Conservation (phyloP, 192 early-diverging fungal genomes). For the Coemansia aciculifera region DNA sequence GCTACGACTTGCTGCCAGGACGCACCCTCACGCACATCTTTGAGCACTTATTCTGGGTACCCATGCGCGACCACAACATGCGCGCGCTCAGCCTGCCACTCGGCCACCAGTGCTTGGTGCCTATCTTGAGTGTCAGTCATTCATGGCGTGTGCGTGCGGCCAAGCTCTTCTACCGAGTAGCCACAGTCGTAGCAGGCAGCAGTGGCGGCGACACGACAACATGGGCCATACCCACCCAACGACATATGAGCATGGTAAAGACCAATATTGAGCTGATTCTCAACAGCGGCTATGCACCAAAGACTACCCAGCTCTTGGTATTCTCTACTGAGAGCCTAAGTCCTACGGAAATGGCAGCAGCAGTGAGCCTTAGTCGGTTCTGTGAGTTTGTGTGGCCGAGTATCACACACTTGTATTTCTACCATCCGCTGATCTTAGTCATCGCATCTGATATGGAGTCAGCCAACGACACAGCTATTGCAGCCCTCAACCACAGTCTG, state of each 20-base stretch:
- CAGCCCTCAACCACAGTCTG: constrained; percentile 21
- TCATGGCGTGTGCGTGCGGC: constrained; percentile 38
- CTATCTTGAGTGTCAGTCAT: constrained; percentile 16
- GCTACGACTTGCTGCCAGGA: constrained; percentile 10
- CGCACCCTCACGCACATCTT: constrained; percentile 24
- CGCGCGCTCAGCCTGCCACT: constrained; percentile 21
- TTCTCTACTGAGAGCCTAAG: background rate
- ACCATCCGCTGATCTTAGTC: constrained; percentile 12
- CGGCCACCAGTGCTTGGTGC: constrained; percentile 22
- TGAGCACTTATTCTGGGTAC: constrained; percentile 42
- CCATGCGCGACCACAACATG: constrained; percentile 15
- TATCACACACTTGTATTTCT: constrained; percentile 31
- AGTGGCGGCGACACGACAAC: background rate
- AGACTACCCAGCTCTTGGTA: constrained; percentile 20
- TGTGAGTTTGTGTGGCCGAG: constrained; percentile 30
- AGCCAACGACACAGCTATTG: constrained; percentile 28
- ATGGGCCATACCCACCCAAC: constrained; percentile 4
- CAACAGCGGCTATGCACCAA: constrained; percentile 47
- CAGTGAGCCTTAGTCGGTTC: constrained; percentile 15
- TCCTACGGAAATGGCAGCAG: background rate
- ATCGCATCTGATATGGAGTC: background rate
- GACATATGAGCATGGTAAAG: background rate
- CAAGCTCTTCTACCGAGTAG: constrained; percentile 40
- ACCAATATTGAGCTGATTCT: constrained; percentile 35
- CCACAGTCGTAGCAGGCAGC: constrained; percentile 19